These are phyloP conservation scores for Stephania japonica DNA, from an alignment of 164 flowering plant species.

Conservation along the genomic window DNA sequence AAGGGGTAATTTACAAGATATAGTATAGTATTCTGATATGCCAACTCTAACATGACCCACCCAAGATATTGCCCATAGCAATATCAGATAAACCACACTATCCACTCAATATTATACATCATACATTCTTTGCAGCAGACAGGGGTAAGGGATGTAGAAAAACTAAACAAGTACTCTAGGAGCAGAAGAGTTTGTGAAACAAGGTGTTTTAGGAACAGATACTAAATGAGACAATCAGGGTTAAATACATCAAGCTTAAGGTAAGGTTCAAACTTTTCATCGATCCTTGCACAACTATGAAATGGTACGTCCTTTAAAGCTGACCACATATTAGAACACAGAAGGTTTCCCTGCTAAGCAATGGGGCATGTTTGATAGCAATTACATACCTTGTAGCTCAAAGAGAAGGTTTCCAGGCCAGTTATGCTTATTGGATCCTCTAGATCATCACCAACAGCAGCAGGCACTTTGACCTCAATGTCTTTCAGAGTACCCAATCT, in stretches of 20 bases:
- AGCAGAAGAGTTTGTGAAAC: no score
- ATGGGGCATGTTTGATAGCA: background rate
- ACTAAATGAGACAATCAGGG: background rate
- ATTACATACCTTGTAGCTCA: slow-evolving; percentile 78
- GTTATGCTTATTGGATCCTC: slow-evolving; percentile 73
- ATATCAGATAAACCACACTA: background rate
- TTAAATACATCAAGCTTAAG: background rate
- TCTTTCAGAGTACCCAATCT: slow-evolving; percentile 58
- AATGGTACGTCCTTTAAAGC: background rate
- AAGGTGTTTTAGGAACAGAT: no score
- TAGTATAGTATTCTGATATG: background rate
- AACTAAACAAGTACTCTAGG: background rate
- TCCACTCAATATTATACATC: background rate
- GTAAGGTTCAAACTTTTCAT: background rate
- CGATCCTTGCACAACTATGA: background rate
- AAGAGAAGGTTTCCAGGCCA: slow-evolving; percentile 86
- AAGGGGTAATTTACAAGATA: background rate
- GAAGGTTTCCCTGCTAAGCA: background rate
- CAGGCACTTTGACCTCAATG: slow-evolving; percentile 32
- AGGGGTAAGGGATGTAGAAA: background rate
- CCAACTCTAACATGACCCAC: background rate
- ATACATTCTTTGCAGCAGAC: background rate
- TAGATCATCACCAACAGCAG: slow-evolving; percentile 34
- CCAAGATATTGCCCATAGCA: background rate
- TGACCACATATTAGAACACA: background rate